Evolutionary conservation across 768 basidiomycete genomes (phyloP), one percentile per base, ranked within the genome.

Genomic region (Boletus patriciae): DNA sequence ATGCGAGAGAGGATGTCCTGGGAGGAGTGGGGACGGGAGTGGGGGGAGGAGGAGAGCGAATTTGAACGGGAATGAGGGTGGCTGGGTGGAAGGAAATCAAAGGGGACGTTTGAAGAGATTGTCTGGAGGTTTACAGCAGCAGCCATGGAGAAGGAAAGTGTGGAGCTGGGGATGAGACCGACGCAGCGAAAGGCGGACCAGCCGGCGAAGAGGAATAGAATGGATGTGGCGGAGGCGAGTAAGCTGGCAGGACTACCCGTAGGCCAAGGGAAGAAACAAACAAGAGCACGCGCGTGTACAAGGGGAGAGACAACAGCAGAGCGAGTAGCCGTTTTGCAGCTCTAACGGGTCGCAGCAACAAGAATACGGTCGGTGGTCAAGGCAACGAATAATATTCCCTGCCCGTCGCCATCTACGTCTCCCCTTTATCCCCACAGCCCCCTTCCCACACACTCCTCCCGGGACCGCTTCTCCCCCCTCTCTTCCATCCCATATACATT

Each of bases 11-110:
- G 64, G 65, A 74, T 66, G 62, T 88, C 86, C 70, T 88, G 88
- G 62, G 89, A 86, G 48, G 90, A 92, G 62, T 88, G 88, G 38
- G 89, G 88, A 23, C 90, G 83, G 46, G 89, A 88, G 65, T 79
- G 80, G 62, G 86, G 83, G 2, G 86, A 80, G 38, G 90, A 90
- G 42, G 87, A 87, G 70, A 90, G 81, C 19, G 90, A 92, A 70
- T 80, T 83, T 44, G 90, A 90, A 68, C 90, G 83, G 31, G 90
- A 90, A 70, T 89, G 90, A 60, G 78, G 79, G 69, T 77, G 77
- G 60, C 77, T 81, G 52, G 78, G 71, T 46, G 86, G 84, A 51
- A 87, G 75, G 72, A 88, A 90, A 71, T 90, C 88, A 75, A 89
- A 82, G 59, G 87, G 81, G 67, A 84, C 74, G 71, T 77, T 81